phyloP scores from a whole-genome alignment of 495 filamentous ascomycete species.

The Xylaria longipes region DNA sequence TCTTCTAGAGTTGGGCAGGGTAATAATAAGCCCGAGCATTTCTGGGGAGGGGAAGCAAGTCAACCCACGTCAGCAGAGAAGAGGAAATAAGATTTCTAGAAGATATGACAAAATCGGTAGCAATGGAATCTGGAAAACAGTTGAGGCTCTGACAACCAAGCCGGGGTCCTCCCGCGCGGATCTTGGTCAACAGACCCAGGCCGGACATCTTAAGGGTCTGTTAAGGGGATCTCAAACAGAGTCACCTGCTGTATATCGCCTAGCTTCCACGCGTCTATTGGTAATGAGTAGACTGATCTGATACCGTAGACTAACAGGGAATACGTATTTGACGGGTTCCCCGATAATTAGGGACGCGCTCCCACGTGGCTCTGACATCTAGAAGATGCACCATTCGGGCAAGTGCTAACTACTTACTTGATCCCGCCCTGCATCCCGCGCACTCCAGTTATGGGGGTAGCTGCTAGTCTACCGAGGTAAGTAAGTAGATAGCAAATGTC shows the following conservation, averaged over 20 bases:
- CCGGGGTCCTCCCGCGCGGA: constrained; percentile 6
- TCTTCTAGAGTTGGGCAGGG: not conserved
- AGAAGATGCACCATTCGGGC: not conserved
- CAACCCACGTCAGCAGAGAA: not conserved
- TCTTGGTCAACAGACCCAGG: not conserved
- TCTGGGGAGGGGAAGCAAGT: not conserved
- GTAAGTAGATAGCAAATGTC: not conserved
- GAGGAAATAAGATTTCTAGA: not conserved
- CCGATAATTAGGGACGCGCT: not conserved
- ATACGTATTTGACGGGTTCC: not conserved
- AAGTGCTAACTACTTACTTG: no score
- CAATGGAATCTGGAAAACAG: not conserved
- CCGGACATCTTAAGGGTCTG: no score
- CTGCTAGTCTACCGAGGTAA: not conserved
- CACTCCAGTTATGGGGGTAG: not conserved
- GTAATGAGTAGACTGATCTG: not conserved
- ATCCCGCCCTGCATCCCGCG: constrained; percentile 6
- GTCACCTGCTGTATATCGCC: constrained; percentile 16
- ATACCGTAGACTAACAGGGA: not conserved
- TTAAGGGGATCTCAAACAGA: not conserved
- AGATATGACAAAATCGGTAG: not conserved
- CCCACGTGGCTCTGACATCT: constrained; percentile 14
- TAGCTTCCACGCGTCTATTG: not conserved
- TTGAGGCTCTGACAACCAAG: not conserved
- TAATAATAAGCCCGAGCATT: not conserved